phyloP scores from a whole-genome alignment of 169 alveolate species.

The Theileria annulata region DNA sequence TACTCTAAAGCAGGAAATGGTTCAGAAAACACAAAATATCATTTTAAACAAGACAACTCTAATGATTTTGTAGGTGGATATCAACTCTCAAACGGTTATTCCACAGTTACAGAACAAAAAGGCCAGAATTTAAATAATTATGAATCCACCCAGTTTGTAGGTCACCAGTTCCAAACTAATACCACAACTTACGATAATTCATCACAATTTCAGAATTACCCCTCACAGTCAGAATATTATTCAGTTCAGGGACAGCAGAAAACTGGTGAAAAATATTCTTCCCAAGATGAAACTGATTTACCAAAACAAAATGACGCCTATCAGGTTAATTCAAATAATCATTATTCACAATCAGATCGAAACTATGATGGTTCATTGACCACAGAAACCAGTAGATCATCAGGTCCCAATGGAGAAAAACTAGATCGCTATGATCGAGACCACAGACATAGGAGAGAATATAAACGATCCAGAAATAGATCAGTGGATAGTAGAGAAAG shows the following conservation, averaged over 20 bases:
- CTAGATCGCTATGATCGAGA: neutral
- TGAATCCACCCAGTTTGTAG: neutral
- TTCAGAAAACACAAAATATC: neutral
- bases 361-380: neutral
- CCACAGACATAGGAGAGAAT: neutral
- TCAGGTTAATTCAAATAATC: constrained; percentile 18
- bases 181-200: neutral
- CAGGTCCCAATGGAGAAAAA: neutral
- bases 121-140: neutral
- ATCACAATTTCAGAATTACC: neutral
- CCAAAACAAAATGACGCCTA: constrained; percentile 5
- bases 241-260: neutral
- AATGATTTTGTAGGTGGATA: constrained; percentile 8
- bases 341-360: constrained; percentile 16
- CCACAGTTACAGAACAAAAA: neutral
- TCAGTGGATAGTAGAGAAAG: constrained; percentile 10
- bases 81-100: neutral
- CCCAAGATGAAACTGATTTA: neutral
- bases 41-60: neutral
- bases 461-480: constrained; percentile 13
- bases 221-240: neutral
- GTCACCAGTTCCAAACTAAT: neutral
- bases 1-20: neutral
- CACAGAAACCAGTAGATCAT: neutral
- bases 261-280: neutral